Evolutionary conservation across 2,329 filamentous ascomycete species (phyloP).

Genomic region (Exutisphaerella laricina): DNA sequence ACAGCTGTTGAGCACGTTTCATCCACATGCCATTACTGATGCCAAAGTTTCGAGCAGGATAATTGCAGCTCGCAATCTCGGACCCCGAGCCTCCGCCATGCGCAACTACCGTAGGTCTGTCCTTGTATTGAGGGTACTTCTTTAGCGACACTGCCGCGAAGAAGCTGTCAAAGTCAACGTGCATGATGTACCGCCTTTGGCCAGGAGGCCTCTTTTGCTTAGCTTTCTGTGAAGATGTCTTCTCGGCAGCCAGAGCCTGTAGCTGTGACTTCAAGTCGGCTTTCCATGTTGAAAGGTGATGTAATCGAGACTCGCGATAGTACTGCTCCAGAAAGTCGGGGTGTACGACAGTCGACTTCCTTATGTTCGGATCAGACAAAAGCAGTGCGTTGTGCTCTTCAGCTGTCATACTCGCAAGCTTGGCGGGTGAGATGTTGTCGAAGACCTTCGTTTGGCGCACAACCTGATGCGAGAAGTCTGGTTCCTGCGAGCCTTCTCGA

Average conservation of each 20-base stretch:
- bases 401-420: slow-evolving; percentile 59
- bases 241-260: slow-evolving; percentile 72
- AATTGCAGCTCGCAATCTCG: slow-evolving; percentile 97
- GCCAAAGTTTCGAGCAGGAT: slow-evolving; percentile 76
- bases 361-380: slow-evolving; percentile 74
- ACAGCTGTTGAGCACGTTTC: slow-evolving; percentile 78
- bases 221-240: slow-evolving; percentile 47
- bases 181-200: slow-evolving; percentile 74
- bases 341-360: slow-evolving; percentile 85
- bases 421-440: slow-evolving; percentile 27
- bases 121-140: slow-evolving; percentile 65
- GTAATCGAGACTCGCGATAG: slow-evolving; percentile 88
- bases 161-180: slow-evolving; percentile 98
- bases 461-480: slow-evolving; percentile 31
- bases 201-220: slow-evolving; percentile 55
- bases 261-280: slow-evolving; percentile 85
- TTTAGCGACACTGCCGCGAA: slow-evolving; percentile 90
- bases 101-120: slow-evolving; percentile 82
- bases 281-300: slow-evolving; percentile 96
- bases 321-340: slow-evolving; percentile 91
- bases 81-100: slow-evolving; percentile 80
- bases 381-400: slow-evolving; percentile 89
- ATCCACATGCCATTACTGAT: slow-evolving; percentile 99
- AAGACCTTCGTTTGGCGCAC: slow-evolving; percentile 29
- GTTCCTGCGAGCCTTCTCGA: slow-evolving; percentile 31